Evolutionary conservation across 345 rosid species (phyloP).

Genomic region (Excoecaria cochinchinensis): DNA sequence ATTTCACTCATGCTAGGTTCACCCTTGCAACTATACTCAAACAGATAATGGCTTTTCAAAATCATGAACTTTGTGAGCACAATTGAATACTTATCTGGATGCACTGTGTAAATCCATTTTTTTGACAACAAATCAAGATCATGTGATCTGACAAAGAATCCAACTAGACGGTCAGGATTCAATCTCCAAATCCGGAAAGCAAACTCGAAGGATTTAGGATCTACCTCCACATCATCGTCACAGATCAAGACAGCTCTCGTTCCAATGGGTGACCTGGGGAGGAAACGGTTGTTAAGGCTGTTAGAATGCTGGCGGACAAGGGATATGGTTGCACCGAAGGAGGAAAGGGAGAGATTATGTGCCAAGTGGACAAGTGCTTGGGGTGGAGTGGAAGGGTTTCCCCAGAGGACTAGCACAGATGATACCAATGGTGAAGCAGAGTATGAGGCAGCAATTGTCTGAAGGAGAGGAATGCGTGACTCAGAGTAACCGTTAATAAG

Average conservation of each 20-base stretch:
- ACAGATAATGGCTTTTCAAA: constrained; percentile 49
- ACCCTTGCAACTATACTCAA: constrained; percentile 56
- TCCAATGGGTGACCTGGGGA: constrained; percentile 43
- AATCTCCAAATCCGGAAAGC: constrained; percentile 58
- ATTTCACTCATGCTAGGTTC: constrained; percentile 48
- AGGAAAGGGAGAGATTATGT: constrained; percentile 44
- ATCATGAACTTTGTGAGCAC: constrained; percentile 71
- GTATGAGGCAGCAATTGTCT: constrained; percentile 50
- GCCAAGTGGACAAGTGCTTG: constrained; percentile 39
- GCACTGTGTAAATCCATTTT: constrained; percentile 76
- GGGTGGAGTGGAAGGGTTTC: constrained; percentile 54
- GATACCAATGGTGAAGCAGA: constrained; percentile 52
- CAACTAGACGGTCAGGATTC: constrained; percentile 49
- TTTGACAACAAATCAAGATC: constrained; percentile 44
- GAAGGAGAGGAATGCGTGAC: constrained; percentile 60
- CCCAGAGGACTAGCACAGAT: constrained; percentile 62
- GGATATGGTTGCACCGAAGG: constrained; percentile 52
- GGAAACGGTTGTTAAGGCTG: constrained; percentile 70
- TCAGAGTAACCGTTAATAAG: constrained; percentile 76
- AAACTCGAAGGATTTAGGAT: constrained; percentile 44
- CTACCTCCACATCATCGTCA: constrained; percentile 69
- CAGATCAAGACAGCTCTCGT: constrained; percentile 61
- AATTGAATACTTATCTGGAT: constrained; percentile 63
- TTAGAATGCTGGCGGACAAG: constrained; percentile 48
- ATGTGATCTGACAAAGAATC: constrained; percentile 62